Evolutionary conservation across 2,329 filamentous ascomycete species (phyloP).

Genomic region (Rhinocladiella similis): DNA sequence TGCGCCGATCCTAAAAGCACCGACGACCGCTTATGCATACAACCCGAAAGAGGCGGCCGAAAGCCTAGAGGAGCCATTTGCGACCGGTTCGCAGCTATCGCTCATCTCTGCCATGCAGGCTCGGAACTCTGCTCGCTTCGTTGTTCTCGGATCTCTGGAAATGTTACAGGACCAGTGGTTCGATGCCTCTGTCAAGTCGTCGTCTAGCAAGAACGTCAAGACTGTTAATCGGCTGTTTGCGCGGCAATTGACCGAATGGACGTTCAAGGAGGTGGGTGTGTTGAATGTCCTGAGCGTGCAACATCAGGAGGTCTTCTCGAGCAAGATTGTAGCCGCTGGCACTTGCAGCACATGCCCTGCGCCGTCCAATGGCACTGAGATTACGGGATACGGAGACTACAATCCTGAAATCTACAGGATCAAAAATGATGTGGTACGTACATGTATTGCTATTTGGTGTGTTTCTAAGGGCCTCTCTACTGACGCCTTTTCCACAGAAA

Average conservation of each 20-base stretch:
- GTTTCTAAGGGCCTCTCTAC: conserved; percentile 11
- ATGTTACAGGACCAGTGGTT: conserved; percentile 89
- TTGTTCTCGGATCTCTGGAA: conserved; percentile 81
- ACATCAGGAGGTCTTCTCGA: conserved; percentile 60
- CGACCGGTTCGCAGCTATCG: conserved; percentile 77
- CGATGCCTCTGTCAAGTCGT: conserved; percentile 68
- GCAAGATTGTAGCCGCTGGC: conserved; percentile 40
- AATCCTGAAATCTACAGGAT: conserved; percentile 92
- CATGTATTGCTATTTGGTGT: background rate
- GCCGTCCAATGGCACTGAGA: conserved; percentile 50
- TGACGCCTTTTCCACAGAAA: conserved; percentile 54
- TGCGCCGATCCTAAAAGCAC: conserved; percentile 77
- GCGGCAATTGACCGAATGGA: conserved; percentile 84
- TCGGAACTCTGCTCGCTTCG: conserved; percentile 87
- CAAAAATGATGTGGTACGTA: conserved; percentile 92
- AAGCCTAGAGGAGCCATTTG: conserved; percentile 78
- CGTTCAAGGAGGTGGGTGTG: conserved; percentile 91
- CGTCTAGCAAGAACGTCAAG: conserved; percentile 56
- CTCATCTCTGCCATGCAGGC: conserved; percentile 87
- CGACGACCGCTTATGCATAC: conserved; percentile 86
- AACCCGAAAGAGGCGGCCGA: conserved; percentile 79
- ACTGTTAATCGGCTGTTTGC: conserved; percentile 84
- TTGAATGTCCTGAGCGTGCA: conserved; percentile 79
- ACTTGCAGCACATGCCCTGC: conserved; percentile 30
- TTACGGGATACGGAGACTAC: conserved; percentile 34